These are phyloP conservation scores for Chaetomiaceae sp. DNA, from an alignment of 2,329 filamentous ascomycete genomes.

Conservation along the genomic window DNA sequence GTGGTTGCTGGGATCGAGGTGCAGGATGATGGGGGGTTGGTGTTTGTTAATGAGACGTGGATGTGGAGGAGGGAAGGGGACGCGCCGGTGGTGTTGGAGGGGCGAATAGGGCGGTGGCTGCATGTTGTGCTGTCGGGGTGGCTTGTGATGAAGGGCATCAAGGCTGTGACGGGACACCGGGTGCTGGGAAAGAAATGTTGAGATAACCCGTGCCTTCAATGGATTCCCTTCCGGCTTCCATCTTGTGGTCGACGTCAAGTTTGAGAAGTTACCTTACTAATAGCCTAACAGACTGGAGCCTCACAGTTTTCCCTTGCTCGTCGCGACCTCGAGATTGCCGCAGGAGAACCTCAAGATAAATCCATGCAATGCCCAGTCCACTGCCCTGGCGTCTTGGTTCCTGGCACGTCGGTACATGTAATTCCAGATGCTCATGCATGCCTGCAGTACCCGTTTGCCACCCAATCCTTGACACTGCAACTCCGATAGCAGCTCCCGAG, in stretches of 20 bases:
- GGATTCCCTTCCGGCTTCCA: no score
- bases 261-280: no score
- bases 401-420: no score
- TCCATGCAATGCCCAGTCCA: no score
- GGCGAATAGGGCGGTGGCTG: conserved; percentile 29
- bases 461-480: neutral
- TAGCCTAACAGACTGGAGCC: no score
- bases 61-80: conserved; percentile 34
- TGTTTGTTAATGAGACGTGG: conserved; percentile 39
- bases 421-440: no score
- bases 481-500: conserved; percentile 3
- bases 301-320: no score
- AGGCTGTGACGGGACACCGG: neutral
- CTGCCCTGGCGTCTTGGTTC: no score
- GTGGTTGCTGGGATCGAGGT: conserved; percentile 27
- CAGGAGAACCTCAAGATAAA: no score
- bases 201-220: no score
- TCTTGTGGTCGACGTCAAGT: no score
- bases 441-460: neutral
- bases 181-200: neutral
- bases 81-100: conserved; percentile 31
- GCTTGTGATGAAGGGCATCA: conserved; percentile 7
- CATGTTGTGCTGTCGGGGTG: conserved; percentile 22
- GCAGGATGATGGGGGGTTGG: conserved; percentile 14
- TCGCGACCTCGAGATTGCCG: no score